Evolutionary conservation across 2,329 filamentous ascomycete genomes (phyloP).

Genomic region (Fusarium sp.): DNA sequence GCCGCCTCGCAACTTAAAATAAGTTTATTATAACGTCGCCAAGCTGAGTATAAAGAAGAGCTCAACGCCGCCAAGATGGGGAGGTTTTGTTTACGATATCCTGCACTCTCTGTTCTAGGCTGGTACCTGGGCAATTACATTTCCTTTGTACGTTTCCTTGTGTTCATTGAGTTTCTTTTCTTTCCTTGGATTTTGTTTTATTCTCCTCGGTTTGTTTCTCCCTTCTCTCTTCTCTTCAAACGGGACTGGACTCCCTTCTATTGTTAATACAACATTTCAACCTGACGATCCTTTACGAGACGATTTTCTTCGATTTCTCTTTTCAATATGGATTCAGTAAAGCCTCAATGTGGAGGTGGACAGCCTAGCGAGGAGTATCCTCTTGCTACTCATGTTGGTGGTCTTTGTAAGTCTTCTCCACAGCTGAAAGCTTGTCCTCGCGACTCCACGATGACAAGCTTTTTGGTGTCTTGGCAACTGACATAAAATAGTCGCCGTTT

Average conservation of each 20-base stretch:
- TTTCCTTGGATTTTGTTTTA: neutral
- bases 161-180: conserved; percentile 9
- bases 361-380: conserved; percentile 43
- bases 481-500: conserved; percentile 45
- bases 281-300: conserved; percentile 12
- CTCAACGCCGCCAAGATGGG: neutral
- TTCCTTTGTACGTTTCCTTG: conserved; percentile 25
- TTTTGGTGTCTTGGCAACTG: neutral
- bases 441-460: conserved; percentile 4
- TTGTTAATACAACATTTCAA: neutral
- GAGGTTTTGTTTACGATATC: neutral
- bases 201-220: neutral
- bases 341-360: conserved; percentile 49
- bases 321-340: conserved; percentile 31
- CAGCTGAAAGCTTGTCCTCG: conserved; percentile 2
- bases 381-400: conserved; percentile 48
- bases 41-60: neutral
- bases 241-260: conserved; percentile 10
- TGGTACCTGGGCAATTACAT: conserved; percentile 29
- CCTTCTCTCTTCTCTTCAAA: neutral
- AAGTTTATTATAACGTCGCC: conserved; percentile 35
- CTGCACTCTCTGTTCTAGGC: conserved; percentile 31
- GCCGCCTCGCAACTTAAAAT: conserved; percentile 28
- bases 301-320: neutral
- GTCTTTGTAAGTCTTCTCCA: conserved; percentile 46